phyloP scores from a whole-genome alignment of 2,329 filamentous ascomycete genomes.

The Sporothrix humicola region DNA sequence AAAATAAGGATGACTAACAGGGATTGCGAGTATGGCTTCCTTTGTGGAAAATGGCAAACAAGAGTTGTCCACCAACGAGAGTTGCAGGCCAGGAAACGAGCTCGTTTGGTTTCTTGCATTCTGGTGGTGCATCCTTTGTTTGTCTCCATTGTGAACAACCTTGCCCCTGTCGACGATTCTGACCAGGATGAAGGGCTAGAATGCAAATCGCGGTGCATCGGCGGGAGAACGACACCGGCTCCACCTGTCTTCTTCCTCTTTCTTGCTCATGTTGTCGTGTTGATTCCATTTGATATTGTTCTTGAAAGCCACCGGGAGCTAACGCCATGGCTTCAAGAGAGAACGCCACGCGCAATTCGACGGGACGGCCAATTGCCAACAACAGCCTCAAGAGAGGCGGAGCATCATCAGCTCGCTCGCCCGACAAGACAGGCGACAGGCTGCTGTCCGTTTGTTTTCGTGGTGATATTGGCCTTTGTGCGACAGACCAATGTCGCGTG shows the following conservation, averaged over 20 bases:
- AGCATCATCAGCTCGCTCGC: neutral
- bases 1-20: neutral
- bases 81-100: neutral
- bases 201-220: neutral
- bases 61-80: constrained; percentile 15
- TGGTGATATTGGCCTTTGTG: constrained; percentile 22
- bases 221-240: neutral
- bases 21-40: neutral
- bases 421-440: neutral
- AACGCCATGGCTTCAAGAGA: neutral
- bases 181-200: neutral
- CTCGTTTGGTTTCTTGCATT: neutral
- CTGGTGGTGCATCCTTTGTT: neutral
- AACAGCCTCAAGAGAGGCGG: neutral
- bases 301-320: neutral
- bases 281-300: neutral
- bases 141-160: constrained; percentile 3
- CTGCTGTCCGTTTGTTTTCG: neutral
- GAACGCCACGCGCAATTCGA: neutral
- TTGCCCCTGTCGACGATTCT: neutral
- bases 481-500: constrained; percentile 23
- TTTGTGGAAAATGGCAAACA: neutral
- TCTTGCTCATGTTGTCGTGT: neutral
- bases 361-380: neutral
- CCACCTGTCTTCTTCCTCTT: neutral